Percentiles rank a stretch among this genome's conserved stretches.
Conservation (phyloP, 192 early-diverging fungal genomes). For the Dissophora ornata region DNA sequence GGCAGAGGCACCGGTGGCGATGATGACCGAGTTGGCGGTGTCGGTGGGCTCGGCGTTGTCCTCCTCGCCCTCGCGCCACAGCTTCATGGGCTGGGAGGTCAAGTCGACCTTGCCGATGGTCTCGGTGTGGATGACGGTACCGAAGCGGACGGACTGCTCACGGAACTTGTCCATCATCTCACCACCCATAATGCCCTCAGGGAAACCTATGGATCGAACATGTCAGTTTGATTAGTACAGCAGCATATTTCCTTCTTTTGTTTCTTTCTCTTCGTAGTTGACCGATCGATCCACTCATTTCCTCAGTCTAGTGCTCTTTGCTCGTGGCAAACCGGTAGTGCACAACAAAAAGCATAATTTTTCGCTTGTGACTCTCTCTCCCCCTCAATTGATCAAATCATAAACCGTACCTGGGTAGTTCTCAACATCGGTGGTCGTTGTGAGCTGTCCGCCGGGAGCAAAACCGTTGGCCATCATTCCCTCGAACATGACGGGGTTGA, state of each 20-base stretch:
- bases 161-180: conserved; percentile 90
- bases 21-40: conserved; percentile 85
- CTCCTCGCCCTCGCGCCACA: conserved; percentile 88
- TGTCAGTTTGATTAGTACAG: too few species aligned
- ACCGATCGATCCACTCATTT: too few species aligned
- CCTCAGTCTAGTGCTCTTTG: too few species aligned
- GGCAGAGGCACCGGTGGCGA: conserved; percentile 99
- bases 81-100: conserved; percentile 81
- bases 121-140: conserved; percentile 90
- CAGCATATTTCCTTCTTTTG: too few species aligned
- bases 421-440: conserved; percentile 96
- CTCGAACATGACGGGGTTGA: conserved; percentile 94
- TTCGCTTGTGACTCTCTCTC: too few species aligned
- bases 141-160: conserved; percentile 87
- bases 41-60: conserved; percentile 75
- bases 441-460: conserved; percentile 76
- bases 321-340: too few species aligned
- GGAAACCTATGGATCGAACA: conserved; percentile 78
- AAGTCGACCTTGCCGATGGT: conserved; percentile 92
- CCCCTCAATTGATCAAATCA: too few species aligned
- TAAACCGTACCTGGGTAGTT: conserved; percentile 79
- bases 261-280: too few species aligned
- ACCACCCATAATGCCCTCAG: conserved; percentile 86
- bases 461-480: conserved; percentile 94
- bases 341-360: not conserved